Base-by-base conservation (phyloP, 805 yeast species). In the Lipomyces sp. region DNA sequence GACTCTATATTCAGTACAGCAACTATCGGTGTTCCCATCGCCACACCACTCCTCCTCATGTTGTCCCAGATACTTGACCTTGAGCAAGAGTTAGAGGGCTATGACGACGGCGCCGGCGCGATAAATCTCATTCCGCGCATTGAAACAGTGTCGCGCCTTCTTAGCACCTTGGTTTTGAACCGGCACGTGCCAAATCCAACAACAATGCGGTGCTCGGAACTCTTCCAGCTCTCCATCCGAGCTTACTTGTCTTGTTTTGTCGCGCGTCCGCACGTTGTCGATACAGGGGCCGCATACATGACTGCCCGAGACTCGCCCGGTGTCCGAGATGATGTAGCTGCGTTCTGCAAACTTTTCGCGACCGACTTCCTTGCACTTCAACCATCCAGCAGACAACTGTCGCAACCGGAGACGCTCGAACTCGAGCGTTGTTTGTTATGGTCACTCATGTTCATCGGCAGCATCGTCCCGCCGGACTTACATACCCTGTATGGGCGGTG, bases 11-110 rank as follows among this genome's bases (percentile, higher is more conserved):
- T 61, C 50, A 54, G 64, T 5, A 56, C 55, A 7, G 66, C 63
- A 6, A 63, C 60, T 2, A 64, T 63, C 15, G 66, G 63, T 5
- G 32, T 64, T 6, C 57, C 63, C 15, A 55, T 64, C 30, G 32
- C 66, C 42, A 64, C 66, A 34, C 60, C 66, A 56, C n/a, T 64
- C 13, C 53, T 64, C 35, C 58, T 64, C 11, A 24, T 64, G 34
- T 45, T 64, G 57, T 59, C 66, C 32, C 59, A 64, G n/a, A 10
- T 56, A 6, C 59, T 60, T 1, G 67, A 57, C 50, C 3, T 60
- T 7, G 62, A 64, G 55, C 51, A 45, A 48, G 55, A 30, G 24
- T 3, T 3, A 18, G 33, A 24, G 24, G 24, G 24, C 24, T 1
- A 24, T 24, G 24, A 39, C 34, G 33, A 7, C 13, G 50, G 15